Conservation (phyloP, 345 rosid genomes). For the Garcia nutans region DNA sequence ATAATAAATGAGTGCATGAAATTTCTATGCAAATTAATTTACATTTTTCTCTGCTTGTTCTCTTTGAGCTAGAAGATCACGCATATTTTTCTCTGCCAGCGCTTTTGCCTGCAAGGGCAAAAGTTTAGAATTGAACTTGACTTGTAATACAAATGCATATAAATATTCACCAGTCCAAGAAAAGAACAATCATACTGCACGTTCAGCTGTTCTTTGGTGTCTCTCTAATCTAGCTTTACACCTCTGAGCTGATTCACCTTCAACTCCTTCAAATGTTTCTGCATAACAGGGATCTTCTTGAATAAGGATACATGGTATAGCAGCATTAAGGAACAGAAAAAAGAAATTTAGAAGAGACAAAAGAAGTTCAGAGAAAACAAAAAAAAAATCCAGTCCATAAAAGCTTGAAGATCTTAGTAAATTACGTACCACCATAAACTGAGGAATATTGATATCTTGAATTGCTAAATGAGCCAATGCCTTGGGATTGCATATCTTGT, state of each 20-base stretch:
- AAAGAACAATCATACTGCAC: conserved; percentile 51
- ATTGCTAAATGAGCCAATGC: conserved; percentile 42
- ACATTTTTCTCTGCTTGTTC: too few species aligned
- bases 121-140: too few species aligned
- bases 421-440: conserved; percentile 43
- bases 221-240: conserved; percentile 92
- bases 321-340: conserved; percentile 4
- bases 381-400: background rate
- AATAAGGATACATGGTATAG: conserved; percentile 15
- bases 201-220: conserved; percentile 87
- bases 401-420: background rate
- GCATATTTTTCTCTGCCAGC: too few species aligned
- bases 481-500: conserved; percentile 51
- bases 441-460: conserved; percentile 53
- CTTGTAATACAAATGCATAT: background rate
- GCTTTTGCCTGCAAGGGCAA: too few species aligned
- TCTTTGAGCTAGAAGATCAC: too few species aligned
- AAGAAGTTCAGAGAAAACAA: background rate
- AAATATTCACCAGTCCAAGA: background rate
- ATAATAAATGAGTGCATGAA: background rate
- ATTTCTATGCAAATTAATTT: conserved; percentile 5
- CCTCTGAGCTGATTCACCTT: conserved; percentile 92
- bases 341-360: background rate
- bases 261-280: conserved; percentile 50
- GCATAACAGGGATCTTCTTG: conserved; percentile 29